Evolutionary conservation across 2,329 filamentous ascomycete species (phyloP), one percentile per base, ranked within the genome.

Genomic region (Cladobotryum mycophilum): DNA sequence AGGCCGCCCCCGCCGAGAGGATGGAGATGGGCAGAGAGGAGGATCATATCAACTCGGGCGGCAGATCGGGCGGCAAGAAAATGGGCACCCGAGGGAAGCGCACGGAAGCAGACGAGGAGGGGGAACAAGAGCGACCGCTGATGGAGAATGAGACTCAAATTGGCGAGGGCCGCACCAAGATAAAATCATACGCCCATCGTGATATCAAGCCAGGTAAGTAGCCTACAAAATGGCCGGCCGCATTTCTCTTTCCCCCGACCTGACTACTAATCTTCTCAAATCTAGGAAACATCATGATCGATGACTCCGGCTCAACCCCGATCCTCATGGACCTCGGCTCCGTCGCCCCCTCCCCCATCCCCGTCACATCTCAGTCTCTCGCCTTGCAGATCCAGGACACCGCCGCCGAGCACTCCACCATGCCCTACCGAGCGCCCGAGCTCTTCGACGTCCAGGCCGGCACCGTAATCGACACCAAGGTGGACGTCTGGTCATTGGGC

Each of bases 301-400:
- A 88, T 58, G 92, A 97, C 66, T 84, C 89, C 61, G 93, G 93
- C 59, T 80, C 84, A 53, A 85, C 84, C 30, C 92, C 93, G 3
- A 93, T 99, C 61, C 80, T 99, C 35, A 99, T 99, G 93, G 93
- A 99, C 66, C 83, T 99, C 20, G 93, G 93, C 56, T 96, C 90
- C 51, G 77, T 99, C 51, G 86, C 89, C 38, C 87, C 87, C 15
- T 90, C 89, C 2, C 93, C 93, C 1, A 88, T 89, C 51, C 82
- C 88, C 22, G 92, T 97, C 59, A 95, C 92, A 4, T 93, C 88
- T 15, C 85, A 92, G 54, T 95, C 89, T 3, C 79, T 95, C 49
- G 93, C 93, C 41, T 82, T 99, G 44, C 89, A 91, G 48, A 88
- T 95, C 35, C 93, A 97, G 71, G 93, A 99, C 68, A 88, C 83